Evolutionary conservation across 805 yeast genomes (phyloP).

Genomic region (Lachancea sp.): DNA sequence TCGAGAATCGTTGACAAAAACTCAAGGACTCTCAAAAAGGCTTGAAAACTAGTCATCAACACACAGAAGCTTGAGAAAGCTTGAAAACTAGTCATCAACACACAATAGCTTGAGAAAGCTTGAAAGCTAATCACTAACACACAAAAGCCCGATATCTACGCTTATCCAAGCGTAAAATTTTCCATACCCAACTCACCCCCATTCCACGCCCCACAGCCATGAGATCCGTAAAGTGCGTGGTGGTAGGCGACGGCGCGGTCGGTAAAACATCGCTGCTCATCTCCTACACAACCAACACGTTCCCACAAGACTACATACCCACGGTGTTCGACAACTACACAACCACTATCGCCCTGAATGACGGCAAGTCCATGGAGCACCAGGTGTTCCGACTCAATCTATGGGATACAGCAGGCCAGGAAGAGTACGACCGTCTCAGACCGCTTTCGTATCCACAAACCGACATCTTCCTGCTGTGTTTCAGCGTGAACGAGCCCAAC

Average conservation of each 20-base stretch:
- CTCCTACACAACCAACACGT: constrained; percentile 85
- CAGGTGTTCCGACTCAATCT: constrained; percentile 78
- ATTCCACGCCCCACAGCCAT: too few relatives aligned
- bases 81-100: too few relatives aligned
- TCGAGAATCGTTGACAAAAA: too few relatives aligned
- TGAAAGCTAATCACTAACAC: too few relatives aligned
- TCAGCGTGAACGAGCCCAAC: constrained; percentile 74
- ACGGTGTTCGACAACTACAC: constrained; percentile 91
- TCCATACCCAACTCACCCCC: too few relatives aligned
- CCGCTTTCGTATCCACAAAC: constrained; percentile 91
- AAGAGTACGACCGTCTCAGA: constrained; percentile 82
- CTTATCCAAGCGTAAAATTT: too few relatives aligned
- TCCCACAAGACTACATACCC: constrained; percentile 90
- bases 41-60: too few relatives aligned
- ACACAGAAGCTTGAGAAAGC: too few relatives aligned
- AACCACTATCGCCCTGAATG: constrained; percentile 59
- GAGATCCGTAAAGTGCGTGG: constrained; percentile 89
- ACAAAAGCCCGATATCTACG: too few relatives aligned
- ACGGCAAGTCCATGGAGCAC: constrained; percentile 45
- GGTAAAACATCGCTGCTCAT: constrained; percentile 88
- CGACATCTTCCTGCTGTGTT: constrained; percentile 79
- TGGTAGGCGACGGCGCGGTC: constrained; percentile 92
- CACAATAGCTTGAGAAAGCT: too few relatives aligned
- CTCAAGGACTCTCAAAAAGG: too few relatives aligned
- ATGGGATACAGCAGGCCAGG: constrained; percentile 97